Evolutionary conservation across 768 basidiomycete species (phyloP), one percentile per base, ranked within the genome.

Genomic region (Saitozyma sp.): DNA sequence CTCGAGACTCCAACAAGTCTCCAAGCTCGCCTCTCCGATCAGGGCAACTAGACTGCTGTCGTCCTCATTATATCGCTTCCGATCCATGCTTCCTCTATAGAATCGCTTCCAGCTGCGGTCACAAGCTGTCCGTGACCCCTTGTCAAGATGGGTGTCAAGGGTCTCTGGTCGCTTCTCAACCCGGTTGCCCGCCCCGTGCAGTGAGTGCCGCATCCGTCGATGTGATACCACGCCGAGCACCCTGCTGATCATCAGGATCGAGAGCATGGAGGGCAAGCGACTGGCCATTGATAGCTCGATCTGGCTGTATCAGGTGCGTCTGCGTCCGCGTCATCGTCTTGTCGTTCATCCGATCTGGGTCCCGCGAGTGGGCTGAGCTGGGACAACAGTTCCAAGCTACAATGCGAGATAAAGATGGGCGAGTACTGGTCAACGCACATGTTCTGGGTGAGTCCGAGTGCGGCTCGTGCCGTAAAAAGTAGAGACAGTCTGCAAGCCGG

Each of bases 271-370:
- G 73, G 93, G 92, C n/a, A 95, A 93, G 77, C 82, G 86, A 9
- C 86, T 99, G 82, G 96, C 96, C 3, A 98, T 99, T 59, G 96
- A 99, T 80, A 97, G 94, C 4, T 96, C 92, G 69, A 98, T 99
- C 66, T 99, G 96, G 96, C 87, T 99, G 58, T 99, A 99, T 79
- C 96, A 99, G 79, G 79, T 78, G 19, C 49, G 72, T 60, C 37
- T 17, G n/a, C 17, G 19, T 38, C 37, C 14, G 16, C n/a, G 13
- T 16, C 13, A 9, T 8, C 17, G 49, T 11, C 40, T 14, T 42
- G n/a, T 9, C n/a, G 1, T n/a, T 1, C 9, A 55, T 38, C 17
- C 39, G 3, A 6, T 41, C 14, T 17, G 13, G 11, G 38, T 20
- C 37, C n/a, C 19, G n/a, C 13, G 45, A 16, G 17, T 45, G 37